These are phyloP conservation scores for Ustilago shanxiensis DNA, from an alignment of 1,284 basidiomycete species.

Conservation along the genomic window DNA sequence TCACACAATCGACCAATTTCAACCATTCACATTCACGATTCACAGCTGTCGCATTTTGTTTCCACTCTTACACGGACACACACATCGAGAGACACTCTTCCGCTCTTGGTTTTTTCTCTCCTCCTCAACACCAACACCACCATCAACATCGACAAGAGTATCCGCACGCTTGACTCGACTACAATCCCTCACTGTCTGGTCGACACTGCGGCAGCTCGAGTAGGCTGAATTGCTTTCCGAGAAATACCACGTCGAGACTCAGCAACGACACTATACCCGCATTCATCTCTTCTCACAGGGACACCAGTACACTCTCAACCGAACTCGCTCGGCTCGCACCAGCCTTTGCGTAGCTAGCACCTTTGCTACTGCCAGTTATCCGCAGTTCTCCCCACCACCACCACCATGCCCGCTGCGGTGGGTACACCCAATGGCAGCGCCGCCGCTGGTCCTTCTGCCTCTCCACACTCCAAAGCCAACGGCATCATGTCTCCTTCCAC, in stretches of 20 bases:
- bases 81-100: neutral
- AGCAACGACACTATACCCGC: neutral
- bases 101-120: no score
- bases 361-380: neutral
- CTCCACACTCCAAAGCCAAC: slow-evolving; percentile 5
- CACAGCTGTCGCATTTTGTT: neutral
- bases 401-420: slow-evolving; percentile 41
- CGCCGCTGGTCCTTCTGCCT: neutral
- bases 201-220: no score
- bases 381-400: neutral
- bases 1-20: neutral
- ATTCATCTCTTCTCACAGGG: no score
- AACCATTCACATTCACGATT: no score
- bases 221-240: no score
- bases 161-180: no score
- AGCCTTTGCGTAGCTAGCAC: neutral
- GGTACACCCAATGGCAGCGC: slow-evolving; percentile 16
- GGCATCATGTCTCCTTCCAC: slow-evolving; percentile 6
- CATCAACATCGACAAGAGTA: no score
- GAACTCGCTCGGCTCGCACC: neutral
- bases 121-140: no score
- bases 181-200: no score
- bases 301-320: neutral
- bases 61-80: neutral
- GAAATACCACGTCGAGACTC: neutral